phyloP scores from a whole-genome alignment of 306 rosid species.

The Lotus japonicus region DNA sequence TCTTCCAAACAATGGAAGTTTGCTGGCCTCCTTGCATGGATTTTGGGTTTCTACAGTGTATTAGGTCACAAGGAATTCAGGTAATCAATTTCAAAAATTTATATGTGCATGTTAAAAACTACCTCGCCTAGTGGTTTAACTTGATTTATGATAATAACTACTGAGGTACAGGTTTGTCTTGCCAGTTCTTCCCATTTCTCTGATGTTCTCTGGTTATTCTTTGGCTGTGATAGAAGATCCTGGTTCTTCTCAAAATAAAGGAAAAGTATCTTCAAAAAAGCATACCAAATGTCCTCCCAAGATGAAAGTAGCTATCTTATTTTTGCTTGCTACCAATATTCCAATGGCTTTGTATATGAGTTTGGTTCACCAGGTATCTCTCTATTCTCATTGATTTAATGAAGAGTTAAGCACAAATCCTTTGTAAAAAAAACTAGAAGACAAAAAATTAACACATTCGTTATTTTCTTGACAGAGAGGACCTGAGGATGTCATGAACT shows the following conservation, averaged over 20 bases:
- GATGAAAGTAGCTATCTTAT: constrained; percentile 42
- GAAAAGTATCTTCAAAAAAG: constrained; percentile 25
- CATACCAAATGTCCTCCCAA: constrained; percentile 36
- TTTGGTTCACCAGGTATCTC: constrained; percentile 91
- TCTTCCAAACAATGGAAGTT: constrained; percentile 76
- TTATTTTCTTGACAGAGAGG: constrained; percentile 61
- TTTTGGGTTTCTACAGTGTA: constrained; percentile 67
- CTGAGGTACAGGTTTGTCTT: constrained; percentile 67
- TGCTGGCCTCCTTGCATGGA: constrained; percentile 80
- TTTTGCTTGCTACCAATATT: constrained; percentile 79
- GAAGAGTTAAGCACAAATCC: background rate
- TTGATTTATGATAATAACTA: constrained; percentile 20
- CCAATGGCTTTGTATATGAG: constrained; percentile 97
- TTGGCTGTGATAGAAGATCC: constrained; percentile 48
- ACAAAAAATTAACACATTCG: background rate
- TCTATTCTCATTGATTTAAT: background rate
- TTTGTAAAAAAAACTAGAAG: background rate
- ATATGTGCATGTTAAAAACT: constrained; percentile 4
- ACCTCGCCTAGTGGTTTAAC: constrained; percentile 6
- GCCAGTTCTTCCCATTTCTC: constrained; percentile 89
- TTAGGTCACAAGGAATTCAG: constrained; percentile 98
- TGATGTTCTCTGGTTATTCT: constrained; percentile 82
- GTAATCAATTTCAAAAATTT: constrained; percentile 31
- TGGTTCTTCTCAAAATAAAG: constrained; percentile 24
- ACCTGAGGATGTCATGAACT: constrained; percentile 80